phyloP scores from a whole-genome alignment of 2,329 filamentous ascomycete genomes.

The Aspergillus sp. region DNA sequence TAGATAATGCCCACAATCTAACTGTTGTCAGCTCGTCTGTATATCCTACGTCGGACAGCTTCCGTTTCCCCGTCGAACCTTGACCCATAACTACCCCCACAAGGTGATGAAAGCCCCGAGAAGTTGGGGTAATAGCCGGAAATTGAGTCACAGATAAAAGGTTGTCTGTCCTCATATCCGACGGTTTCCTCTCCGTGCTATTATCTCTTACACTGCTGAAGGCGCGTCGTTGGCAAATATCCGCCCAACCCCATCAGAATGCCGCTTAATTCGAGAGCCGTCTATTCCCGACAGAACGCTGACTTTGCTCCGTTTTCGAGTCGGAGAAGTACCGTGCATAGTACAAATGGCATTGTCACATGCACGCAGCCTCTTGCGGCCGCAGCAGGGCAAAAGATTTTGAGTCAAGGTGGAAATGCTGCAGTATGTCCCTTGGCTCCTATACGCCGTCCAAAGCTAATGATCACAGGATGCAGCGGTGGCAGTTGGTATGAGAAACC shows the following conservation, averaged over 20 bases:
- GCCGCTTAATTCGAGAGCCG: conserved; percentile 50
- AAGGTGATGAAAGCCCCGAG: background rate
- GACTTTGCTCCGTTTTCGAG: conserved; percentile 55
- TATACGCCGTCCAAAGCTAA: conserved; percentile 3
- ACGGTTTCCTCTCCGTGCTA: background rate
- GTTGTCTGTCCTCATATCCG: background rate
- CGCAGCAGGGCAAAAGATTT: conserved; percentile 78
- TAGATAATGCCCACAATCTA: too few species aligned
- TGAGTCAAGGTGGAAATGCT: conserved; percentile 89
- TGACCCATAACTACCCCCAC: background rate
- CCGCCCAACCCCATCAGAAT: conserved; percentile 29
- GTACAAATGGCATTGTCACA: conserved; percentile 85
- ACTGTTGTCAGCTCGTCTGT: background rate
- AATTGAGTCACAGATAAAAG: background rate
- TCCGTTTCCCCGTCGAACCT: background rate
- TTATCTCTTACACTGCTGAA: background rate
- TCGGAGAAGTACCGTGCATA: conserved; percentile 88
- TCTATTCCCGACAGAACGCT: conserved; percentile 51
- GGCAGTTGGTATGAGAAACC: conserved; percentile 66
- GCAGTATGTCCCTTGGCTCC: conserved; percentile 61
- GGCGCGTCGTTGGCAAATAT: background rate
- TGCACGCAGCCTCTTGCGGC: conserved; percentile 88
- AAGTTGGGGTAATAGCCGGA: conserved; percentile 1
- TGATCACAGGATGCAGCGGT: conserved; percentile 80
- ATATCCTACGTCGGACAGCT: background rate